Base-by-base conservation (phyloP, 805 yeast genomes). In the Yarrowia sp. region DNA sequence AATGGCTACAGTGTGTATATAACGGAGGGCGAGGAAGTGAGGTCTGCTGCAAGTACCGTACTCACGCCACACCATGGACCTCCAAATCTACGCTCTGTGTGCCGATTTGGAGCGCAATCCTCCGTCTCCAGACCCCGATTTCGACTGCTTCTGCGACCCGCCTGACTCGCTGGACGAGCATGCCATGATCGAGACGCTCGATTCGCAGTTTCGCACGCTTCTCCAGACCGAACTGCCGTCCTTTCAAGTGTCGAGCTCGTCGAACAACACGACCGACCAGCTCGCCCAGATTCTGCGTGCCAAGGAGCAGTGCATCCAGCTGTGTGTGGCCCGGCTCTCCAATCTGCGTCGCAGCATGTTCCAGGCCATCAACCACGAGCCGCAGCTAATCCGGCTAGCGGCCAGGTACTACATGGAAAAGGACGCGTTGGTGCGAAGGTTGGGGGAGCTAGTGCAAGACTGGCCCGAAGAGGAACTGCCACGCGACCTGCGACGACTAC, bases 361-460 rank as follows among this genome's bases (percentile, higher is more conserved):
- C 40, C 34, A 34, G 24, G 56, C 56, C 15, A 50, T 50, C 56
- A 50, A 50, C 56, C 30, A 50, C 40, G 56, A 50, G 19, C 42
- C 56, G 34, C 24, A 34, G 14, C 42, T 50, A 36, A 34, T 34
- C 42, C 24, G 14, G 56, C 56, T 50, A 34, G 56, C 56, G 12
- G 56, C 56, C 40, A 33, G 56, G 14, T 50, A 50, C 20, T 50
- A 50, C 56, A 50, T 50, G 56, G 56, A 50, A 12, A 50, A 50
- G 40, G 56, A 50, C 17, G 24, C 42, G 12, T 34, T 50, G 56
- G 56, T 34, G 12, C 40, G 56, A 7, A 34, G n/a, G n/a, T 12
- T 50, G 40, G 56, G 56, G 10, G 40, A 12, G 17, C 56, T 50
- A 50, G 56, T 50, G 56, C n/a, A 5, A 50, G 56, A 34, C 10